These are phyloP conservation scores for Biscogniauxia sp. DNA, from an alignment of 2,329 filamentous ascomycete genomes.

Conservation along the genomic window DNA sequence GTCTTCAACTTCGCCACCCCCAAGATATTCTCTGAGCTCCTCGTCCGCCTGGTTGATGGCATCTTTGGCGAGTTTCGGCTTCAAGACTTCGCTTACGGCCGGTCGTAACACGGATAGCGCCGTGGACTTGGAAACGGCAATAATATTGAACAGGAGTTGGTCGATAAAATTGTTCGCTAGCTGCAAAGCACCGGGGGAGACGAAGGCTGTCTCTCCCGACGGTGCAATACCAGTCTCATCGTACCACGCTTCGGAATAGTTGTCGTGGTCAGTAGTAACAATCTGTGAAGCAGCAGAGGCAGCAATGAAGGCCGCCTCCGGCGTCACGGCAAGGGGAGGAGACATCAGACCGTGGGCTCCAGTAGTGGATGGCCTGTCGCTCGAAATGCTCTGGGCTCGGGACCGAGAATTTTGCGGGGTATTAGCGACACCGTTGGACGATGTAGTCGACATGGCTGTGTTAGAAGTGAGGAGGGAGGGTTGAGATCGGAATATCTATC, in stretches of 20 bases:
- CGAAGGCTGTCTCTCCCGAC: constrained; percentile 65
- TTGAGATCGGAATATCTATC: constrained; percentile 25
- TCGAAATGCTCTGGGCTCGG: constrained; percentile 64
- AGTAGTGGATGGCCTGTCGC: constrained; percentile 64
- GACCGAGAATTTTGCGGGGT: constrained; percentile 35
- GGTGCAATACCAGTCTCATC: constrained; percentile 66
- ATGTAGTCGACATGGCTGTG: constrained; percentile 25
- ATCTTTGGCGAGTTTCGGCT: constrained; percentile 82
- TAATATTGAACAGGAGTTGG: constrained; percentile 85
- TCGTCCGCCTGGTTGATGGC: constrained; percentile 81
- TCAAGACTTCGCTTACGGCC: constrained; percentile 82
- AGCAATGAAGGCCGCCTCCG: constrained; percentile 84
- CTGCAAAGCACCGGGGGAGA: constrained; percentile 69
- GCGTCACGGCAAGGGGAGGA: constrained; percentile 67
- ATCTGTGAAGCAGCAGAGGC: constrained; percentile 86
- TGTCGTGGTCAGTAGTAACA: constrained; percentile 83
- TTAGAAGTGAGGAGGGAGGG: constrained; percentile 13
- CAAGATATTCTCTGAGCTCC: constrained; percentile 83
- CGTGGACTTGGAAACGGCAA: constrained; percentile 77
- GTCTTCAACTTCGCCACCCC: constrained; percentile 74
- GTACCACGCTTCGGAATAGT: constrained; percentile 66
- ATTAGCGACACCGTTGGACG: constrained; percentile 15
- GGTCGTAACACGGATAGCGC: constrained; percentile 72
- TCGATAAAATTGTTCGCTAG: constrained; percentile 92
- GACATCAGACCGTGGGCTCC: constrained; percentile 55